Conservation (phyloP, 805 yeast species). For the Yamadazyma akitaensis region DNA sequence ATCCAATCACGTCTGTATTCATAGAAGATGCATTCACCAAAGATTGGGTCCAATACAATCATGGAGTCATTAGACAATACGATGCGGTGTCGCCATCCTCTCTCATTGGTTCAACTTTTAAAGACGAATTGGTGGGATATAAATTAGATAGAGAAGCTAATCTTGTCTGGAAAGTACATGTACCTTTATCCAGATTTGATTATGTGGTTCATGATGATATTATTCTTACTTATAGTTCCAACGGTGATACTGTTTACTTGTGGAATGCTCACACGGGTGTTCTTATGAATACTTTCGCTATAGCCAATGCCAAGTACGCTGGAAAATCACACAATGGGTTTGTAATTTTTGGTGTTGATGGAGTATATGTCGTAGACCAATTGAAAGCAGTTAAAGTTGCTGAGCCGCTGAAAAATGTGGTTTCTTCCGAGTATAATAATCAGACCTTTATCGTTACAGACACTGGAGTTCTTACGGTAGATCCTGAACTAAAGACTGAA, state of each 20-base stretch:
- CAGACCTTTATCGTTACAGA: slow-evolving; percentile 9
- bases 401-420: slow-evolving; percentile 1
- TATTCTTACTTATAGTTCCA: background rate
- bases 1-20: slow-evolving; percentile 3
- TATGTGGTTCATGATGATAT: background rate
- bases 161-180: slow-evolving; percentile 9
- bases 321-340: slow-evolving; percentile 4
- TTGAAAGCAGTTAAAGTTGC: background rate
- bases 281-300: background rate
- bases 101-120: background rate
- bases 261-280: slow-evolving; percentile 5
- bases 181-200: slow-evolving; percentile 3
- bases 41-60: slow-evolving; percentile 14
- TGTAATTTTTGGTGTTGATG: slow-evolving; percentile 1
- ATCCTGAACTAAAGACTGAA: background rate
- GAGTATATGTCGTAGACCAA: background rate
- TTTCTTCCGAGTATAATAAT: slow-evolving; percentile 4
- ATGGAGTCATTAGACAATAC: slow-evolving; percentile 5
- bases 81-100: background rate
- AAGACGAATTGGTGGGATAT: slow-evolving; percentile 2
- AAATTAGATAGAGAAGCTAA: background rate
- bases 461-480: slow-evolving; percentile 1
- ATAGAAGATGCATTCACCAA: slow-evolving; percentile 15
- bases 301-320: background rate
- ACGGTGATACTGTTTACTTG: background rate